phyloP scores from a whole-genome alignment of 495 filamentous ascomycete species.

The Annulohypoxylon moriforme region DNA sequence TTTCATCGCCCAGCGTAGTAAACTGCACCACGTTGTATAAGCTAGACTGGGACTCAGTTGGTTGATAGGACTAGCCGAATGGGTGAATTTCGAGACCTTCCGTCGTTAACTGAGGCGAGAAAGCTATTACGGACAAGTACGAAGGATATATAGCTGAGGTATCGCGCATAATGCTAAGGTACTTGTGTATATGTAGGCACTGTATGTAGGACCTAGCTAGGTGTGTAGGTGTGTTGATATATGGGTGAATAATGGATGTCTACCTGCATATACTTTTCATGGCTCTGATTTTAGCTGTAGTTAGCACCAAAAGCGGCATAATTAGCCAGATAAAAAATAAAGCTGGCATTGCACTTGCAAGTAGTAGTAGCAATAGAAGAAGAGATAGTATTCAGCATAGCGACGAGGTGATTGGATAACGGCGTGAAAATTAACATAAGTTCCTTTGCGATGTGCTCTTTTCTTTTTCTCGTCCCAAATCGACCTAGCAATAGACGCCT shows the following conservation, averaged over 20 bases:
- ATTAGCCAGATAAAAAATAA: not conserved
- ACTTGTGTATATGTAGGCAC: constrained; percentile 24
- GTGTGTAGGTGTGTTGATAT: constrained; percentile 23
- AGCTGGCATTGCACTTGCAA: constrained; percentile 22
- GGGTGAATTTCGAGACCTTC: constrained; percentile 8
- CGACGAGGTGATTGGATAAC: constrained; percentile 11
- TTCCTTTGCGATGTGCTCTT: constrained; percentile 15
- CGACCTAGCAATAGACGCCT: constrained; percentile 22
- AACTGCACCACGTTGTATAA: constrained; percentile 35
- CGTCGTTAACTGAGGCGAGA: constrained; percentile 14
- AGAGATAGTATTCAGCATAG: constrained; percentile 3
- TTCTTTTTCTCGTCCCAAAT: constrained; percentile 5
- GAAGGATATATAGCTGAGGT: not conserved
- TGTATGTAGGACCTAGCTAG: not conserved
- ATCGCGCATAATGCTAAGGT: constrained; percentile 19
- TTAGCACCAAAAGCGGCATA: constrained; percentile 22
- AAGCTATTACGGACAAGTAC: constrained; percentile 14
- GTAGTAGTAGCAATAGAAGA: not conserved
- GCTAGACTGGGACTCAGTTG: constrained; percentile 13
- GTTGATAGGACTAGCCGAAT: constrained; percentile 19
- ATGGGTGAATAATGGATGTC: not conserved
- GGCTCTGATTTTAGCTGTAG: constrained; percentile 11
- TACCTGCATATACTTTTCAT: constrained; percentile 22
- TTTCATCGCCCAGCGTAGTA: constrained; percentile 24
- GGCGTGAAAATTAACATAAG: constrained; percentile 10